These are phyloP conservation scores for Calonectria montana DNA, from an alignment of 2,329 filamentous ascomycete genomes.

Conservation along the genomic window DNA sequence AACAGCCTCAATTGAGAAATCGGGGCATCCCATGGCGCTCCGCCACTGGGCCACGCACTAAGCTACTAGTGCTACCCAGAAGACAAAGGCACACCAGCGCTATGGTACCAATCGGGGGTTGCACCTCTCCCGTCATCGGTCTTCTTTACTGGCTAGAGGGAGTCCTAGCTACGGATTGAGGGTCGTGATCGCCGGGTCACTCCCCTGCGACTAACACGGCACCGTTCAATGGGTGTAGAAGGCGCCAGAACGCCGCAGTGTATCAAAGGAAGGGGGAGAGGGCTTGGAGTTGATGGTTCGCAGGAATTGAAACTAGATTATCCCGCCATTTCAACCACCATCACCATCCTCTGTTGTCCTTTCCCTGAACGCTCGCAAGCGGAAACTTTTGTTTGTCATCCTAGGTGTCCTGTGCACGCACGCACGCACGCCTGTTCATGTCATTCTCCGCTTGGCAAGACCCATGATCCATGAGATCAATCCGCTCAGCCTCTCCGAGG, in stretches of 20 bases:
- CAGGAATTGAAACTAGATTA: neutral
- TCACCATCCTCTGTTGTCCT: neutral
- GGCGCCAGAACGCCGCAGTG: neutral
- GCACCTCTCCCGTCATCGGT: neutral
- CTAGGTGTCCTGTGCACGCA: neutral
- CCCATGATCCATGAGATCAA: conserved; percentile 16
- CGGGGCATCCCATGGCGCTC: neutral
- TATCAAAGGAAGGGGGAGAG: neutral
- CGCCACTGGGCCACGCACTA: no score
- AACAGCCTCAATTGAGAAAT: neutral
- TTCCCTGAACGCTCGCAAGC: neutral
- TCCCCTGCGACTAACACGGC: neutral
- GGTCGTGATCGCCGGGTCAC: neutral
- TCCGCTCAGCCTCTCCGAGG: neutral
- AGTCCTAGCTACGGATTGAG: neutral
- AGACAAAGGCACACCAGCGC: neutral
- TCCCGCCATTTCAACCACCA: neutral
- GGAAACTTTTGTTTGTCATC: conserved; percentile 1
- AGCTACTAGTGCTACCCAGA: neutral
- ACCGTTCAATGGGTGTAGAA: neutral
- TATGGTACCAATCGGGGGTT: neutral
- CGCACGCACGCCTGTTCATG: conserved; percentile 18
- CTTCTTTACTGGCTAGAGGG: neutral
- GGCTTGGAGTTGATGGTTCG: neutral
- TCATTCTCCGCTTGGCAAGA: conserved; percentile 4